Evolutionary conservation across 306 rosid species (phyloP).

Genomic region (Psophocarpus tetragonolobus): DNA sequence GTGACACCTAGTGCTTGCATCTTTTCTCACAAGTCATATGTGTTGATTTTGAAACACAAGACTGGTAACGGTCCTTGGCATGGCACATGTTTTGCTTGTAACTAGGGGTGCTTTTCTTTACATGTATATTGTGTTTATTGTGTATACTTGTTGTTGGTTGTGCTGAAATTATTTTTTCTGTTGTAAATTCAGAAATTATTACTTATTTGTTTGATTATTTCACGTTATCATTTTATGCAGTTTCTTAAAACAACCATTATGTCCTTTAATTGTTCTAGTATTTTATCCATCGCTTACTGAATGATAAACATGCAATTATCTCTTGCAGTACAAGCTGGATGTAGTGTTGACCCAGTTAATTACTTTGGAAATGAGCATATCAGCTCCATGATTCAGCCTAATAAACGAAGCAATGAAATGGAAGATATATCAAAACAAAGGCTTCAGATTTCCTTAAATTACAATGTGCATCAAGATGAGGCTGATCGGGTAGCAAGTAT

Average conservation of each 20-base stretch:
- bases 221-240: not conserved
- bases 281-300: constrained; percentile 26
- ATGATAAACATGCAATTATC: constrained; percentile 14
- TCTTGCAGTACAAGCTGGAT: constrained; percentile 75
- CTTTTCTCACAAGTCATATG: not conserved
- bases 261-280: constrained; percentile 5
- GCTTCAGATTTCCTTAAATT: constrained; percentile 81
- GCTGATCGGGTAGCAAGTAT: constrained; percentile 66
- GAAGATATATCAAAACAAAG: constrained; percentile 77
- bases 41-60: not conserved
- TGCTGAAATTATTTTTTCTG: not conserved
- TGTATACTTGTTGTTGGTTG: constrained; percentile 1
- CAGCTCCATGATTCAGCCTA: constrained; percentile 62
- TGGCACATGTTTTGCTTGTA: constrained; percentile 4
- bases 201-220: not conserved
- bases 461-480: constrained; percentile 70
- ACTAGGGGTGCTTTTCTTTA: not conserved
- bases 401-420: constrained; percentile 60
- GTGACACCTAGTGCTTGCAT: not conserved
- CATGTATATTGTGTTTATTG: not conserved
- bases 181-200: not conserved
- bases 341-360: constrained; percentile 75
- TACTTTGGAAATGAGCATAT: constrained; percentile 73
- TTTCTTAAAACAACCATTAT: not conserved
- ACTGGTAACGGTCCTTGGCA: not conserved